Evolutionary conservation across 140 eudicot genomes (phyloP), one percentile per base, ranked within the genome.

Genomic region (Anethum foeniculum): DNA sequence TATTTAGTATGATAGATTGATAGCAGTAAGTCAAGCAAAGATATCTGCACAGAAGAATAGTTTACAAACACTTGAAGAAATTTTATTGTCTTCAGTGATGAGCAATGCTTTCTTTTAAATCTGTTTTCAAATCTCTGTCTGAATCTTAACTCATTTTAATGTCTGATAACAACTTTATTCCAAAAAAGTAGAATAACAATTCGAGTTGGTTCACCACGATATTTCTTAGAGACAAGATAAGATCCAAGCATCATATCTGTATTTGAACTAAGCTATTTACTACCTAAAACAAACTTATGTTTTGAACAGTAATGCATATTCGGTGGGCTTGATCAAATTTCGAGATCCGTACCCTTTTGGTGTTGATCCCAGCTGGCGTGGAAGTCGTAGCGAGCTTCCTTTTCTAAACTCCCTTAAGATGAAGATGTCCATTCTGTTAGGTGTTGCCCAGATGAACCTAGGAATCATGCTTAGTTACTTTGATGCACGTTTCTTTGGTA

Each of bases 341-440:
- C 88, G 92, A 14, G 97, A 88, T 77, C 84, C 99, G 27, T 95
- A 95, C 83, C 97, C 99, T 27, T 95, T 95, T 87, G 99, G 99
- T 80, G 98, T 95, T 28, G 99, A 95, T 82, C 99, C 99, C 78
- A 88, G 93, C 82, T 95, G 99, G 99, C 93, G 98, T 77, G 99
- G 99, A 81, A 95, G 99, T 80, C 98, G 99, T 81, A 80, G 98
- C 14, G 99, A 95, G 87, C 91, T 95, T 78, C 99, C 99, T 58
- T 95, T 93, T 79, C 84, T 93, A 80, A 95, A 95, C 86, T 95
- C 99, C 18, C 97, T 95, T 71, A 95, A 95, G 86, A 95, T 95
- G 99, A 95, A 95, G 83, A 93, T 95, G 99, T 95, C 99, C 34
- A 95, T 95, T 83, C 85, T 95, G 83, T 87, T 95, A 71, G 99